phyloP scores from a whole-genome alignment of 495 filamentous ascomycete genomes.

The Thozetella sp. region DNA sequence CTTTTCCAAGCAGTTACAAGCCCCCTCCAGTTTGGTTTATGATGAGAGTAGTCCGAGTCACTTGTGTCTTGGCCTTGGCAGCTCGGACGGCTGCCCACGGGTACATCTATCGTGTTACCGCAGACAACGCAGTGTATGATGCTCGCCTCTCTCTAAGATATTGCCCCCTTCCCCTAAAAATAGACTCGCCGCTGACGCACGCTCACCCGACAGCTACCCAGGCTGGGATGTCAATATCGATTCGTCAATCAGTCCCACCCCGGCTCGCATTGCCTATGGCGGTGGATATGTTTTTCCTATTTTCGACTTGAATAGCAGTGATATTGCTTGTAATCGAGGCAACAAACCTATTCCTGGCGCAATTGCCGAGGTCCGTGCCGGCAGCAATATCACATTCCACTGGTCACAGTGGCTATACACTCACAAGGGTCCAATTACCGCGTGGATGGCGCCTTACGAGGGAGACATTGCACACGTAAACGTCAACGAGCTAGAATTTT shows the following conservation, averaged over 20 bases:
- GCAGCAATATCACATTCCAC: constrained; percentile 51
- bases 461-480: constrained; percentile 46
- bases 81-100: no score
- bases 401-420: constrained; percentile 61
- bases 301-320: constrained; percentile 32
- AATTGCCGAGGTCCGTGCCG: constrained; percentile 46
- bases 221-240: constrained; percentile 20
- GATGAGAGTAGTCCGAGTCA: no score
- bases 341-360: constrained; percentile 49
- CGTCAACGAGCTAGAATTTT: constrained; percentile 61
- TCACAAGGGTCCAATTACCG: constrained; percentile 66
- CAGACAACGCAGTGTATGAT: no score
- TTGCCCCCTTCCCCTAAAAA: no score
- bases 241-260: constrained; percentile 3
- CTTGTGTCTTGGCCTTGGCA: no score
- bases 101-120: no score
- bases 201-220: no score
- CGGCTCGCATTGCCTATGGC: constrained; percentile 15
- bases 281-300: constrained; percentile 41
- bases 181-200: no score
- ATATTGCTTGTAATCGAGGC: constrained; percentile 65
- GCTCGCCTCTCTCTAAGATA: no score
- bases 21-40: no score
- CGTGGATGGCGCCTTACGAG: constrained; percentile 21
- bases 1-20: no score